These are phyloP conservation scores for Pinus taeda DNA, from an alignment of 75 land plant genomes.

Conservation along the genomic window DNA sequence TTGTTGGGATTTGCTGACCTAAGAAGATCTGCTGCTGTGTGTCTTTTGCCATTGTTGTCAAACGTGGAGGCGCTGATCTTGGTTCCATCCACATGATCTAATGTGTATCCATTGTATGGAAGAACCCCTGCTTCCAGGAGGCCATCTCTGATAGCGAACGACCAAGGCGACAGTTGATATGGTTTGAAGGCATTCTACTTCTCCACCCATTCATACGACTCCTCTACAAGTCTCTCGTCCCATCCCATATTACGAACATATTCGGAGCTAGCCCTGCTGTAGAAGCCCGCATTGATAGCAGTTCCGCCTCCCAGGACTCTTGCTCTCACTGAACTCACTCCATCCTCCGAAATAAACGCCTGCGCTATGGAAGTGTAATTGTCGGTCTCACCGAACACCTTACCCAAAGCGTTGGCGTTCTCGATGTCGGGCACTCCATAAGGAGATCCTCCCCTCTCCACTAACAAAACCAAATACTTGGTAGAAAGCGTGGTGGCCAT, in stretches of 20 bases:
- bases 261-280: conserved; percentile 25
- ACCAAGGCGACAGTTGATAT: conserved; percentile 5
- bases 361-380: conserved; percentile 24
- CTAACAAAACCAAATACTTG: conserved; percentile 21
- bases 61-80: conserved; percentile 27
- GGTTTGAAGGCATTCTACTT: conserved; percentile 21
- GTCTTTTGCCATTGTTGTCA: conserved; percentile 14
- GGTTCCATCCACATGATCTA: conserved; percentile 9
- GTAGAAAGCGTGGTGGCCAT: conserved; percentile 29
- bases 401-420: conserved; percentile 12
- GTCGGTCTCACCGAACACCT: conserved; percentile 11
- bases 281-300: conserved; percentile 35
- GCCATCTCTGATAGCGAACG: conserved; percentile 21
- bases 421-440: conserved; percentile 30
- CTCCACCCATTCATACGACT: conserved; percentile 47
- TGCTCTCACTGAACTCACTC: conserved; percentile 28
- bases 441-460: conserved; percentile 43
- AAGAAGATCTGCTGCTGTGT: conserved; percentile 24
- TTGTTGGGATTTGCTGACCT: conserved; percentile 12
- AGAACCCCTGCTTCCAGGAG: conserved; percentile 13
- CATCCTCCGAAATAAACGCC: conserved; percentile 36
- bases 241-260: conserved; percentile 21
- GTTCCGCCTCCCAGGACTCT: conserved; percentile 43
- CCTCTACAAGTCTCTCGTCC: conserved; percentile 29
- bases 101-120: background rate